Conservation (phyloP, 176 grass and related monocot genomes). For the Puya raimondii region DNA sequence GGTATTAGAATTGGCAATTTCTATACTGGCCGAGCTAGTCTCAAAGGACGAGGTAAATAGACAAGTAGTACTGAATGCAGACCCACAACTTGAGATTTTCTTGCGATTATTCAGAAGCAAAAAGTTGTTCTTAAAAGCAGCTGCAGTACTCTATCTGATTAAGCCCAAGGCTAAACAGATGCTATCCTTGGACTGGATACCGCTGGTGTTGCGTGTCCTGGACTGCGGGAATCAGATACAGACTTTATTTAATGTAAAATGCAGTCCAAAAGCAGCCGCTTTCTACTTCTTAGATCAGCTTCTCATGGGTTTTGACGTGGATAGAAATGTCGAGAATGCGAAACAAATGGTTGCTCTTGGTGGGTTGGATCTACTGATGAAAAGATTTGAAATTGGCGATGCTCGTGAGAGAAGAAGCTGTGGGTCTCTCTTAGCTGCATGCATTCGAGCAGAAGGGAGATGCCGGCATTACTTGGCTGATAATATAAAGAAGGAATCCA, state of each 20-base stretch:
- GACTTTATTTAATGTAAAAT: conserved; percentile 55
- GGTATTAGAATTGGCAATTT: conserved; percentile 75
- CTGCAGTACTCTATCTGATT: conserved; percentile 70
- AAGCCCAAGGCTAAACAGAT: conserved; percentile 97
- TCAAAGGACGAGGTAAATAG: conserved; percentile 57
- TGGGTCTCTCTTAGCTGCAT: conserved; percentile 59
- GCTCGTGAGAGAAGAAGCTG: conserved; percentile 52
- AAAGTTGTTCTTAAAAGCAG: conserved; percentile 63
- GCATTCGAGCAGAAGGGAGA: conserved; percentile 75
- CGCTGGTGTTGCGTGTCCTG: conserved; percentile 64
- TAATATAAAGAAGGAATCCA: conserved; percentile 71
- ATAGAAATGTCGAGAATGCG: conserved; percentile 86
- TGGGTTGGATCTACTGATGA: conserved; percentile 75
- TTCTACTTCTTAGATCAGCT: conserved; percentile 92
- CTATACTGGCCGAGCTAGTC: conserved; percentile 61
- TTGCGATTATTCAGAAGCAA: conserved; percentile 68
- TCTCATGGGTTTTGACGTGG: conserved; percentile 75
- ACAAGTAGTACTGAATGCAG: conserved; percentile 83
- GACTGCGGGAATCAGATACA: conserved; percentile 67
- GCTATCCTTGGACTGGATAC: conserved; percentile 88
- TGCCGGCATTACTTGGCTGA: conserved; percentile 68
- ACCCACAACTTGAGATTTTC: conserved; percentile 94
- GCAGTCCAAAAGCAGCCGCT: conserved; percentile 60
- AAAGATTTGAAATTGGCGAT: conserved; percentile 51
- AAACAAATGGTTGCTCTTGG: conserved; percentile 86